These are phyloP conservation scores for Tinospora cordifolia DNA, from an alignment of 164 flowering plant genomes.

Conservation along the genomic window DNA sequence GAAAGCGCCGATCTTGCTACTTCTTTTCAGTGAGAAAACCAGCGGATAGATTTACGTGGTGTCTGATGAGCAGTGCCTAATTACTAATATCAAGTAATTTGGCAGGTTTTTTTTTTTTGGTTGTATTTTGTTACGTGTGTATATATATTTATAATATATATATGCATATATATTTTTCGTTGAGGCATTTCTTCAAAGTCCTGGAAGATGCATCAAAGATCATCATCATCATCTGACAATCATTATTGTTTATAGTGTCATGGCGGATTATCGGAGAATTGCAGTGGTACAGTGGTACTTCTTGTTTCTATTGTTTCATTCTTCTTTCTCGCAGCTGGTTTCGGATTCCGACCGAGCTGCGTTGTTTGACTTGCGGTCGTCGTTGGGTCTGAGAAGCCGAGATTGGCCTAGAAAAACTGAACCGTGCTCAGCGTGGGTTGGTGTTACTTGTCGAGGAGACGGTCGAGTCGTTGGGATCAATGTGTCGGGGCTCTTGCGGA, in stretches of 20 bases:
- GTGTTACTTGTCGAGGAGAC: constrained; percentile 36
- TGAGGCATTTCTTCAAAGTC: not conserved
- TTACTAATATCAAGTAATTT: not conserved
- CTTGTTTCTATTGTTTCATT: constrained; percentile 6
- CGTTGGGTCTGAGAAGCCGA: constrained; percentile 64
- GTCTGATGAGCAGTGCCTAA: not conserved
- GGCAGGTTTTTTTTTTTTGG: not conserved
- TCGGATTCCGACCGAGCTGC: constrained; percentile 36
- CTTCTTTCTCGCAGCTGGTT: constrained; percentile 17
- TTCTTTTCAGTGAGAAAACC: not conserved
- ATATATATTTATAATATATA: too few species aligned
- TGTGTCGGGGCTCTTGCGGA: constrained; percentile 47
- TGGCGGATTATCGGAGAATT: not conserved
- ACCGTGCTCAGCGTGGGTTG: constrained; percentile 59
- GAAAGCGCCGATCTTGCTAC: not conserved
- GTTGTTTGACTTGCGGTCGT: constrained; percentile 55
- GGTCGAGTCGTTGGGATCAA: constrained; percentile 50
- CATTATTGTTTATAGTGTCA: not conserved
- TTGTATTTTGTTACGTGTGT: too few species aligned
- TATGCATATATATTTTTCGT: too few species aligned
- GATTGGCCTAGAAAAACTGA: constrained; percentile 85
- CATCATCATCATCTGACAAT: not conserved
- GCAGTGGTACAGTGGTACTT: not conserved
- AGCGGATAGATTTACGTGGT: too few species aligned
- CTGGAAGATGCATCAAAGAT: not conserved